These are phyloP conservation scores for Aristolochia californica DNA, from an alignment of 164 flowering plant species.

Conservation along the genomic window DNA sequence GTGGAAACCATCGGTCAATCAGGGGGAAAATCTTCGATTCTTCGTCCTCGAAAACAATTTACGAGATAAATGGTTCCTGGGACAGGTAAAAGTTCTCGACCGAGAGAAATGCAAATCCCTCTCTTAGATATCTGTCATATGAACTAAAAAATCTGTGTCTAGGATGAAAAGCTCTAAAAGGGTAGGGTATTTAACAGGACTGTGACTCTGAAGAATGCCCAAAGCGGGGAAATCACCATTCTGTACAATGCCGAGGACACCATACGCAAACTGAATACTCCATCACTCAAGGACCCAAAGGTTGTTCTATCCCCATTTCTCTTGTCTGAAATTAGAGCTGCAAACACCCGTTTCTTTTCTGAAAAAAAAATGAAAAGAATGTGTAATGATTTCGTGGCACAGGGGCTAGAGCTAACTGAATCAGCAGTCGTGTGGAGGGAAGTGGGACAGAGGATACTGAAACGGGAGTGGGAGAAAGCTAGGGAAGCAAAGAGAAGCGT, in stretches of 20 bases:
- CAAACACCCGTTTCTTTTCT: neutral
- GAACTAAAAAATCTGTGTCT: no score
- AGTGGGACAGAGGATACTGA: slow-evolving; percentile 45
- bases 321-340: neutral
- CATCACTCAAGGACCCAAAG: slow-evolving; percentile 45
- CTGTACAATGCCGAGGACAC: slow-evolving; percentile 56
- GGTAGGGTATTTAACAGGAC: slow-evolving; percentile 25
- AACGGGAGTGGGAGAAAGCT: slow-evolving; percentile 64
- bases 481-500: slow-evolving; percentile 47
- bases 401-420: slow-evolving; percentile 57
- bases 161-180: no score
- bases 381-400: neutral
- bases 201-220: slow-evolving; percentile 36
- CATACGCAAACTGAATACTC: slow-evolving; percentile 44
- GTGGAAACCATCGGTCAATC: slow-evolving; percentile 34
- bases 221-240: slow-evolving; percentile 24
- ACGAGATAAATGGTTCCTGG: slow-evolving; percentile 69
- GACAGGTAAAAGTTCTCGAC: slow-evolving; percentile 43
- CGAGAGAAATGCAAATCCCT: neutral
- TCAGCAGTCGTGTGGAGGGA: slow-evolving; percentile 67
- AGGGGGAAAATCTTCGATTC: slow-evolving; percentile 55
- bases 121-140: no score
- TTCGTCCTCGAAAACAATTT: slow-evolving; percentile 36
- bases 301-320: slow-evolving; percentile 16
- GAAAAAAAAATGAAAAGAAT: neutral